These are phyloP conservation scores for Claviceps sp. DNA, from an alignment of 2,329 filamentous ascomycete genomes.

Conservation along the genomic window DNA sequence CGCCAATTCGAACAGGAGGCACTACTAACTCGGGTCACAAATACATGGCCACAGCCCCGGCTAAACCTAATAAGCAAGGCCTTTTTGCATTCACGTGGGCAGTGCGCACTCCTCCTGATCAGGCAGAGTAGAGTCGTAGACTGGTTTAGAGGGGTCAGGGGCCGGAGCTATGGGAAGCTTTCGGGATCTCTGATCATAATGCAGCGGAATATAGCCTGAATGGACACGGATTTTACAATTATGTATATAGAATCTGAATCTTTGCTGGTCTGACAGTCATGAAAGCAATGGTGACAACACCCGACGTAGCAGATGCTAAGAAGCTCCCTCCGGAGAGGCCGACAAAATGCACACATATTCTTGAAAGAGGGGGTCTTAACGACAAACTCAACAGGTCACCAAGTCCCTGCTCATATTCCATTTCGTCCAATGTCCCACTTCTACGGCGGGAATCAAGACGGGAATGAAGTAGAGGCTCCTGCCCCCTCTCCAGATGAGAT, in stretches of 20 bases:
- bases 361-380: neutral
- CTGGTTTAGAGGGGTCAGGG: neutral
- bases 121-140: neutral
- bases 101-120: neutral
- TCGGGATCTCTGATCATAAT: neutral
- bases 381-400: neutral
- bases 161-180: neutral
- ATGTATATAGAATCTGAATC: neutral
- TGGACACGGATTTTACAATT: neutral
- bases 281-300: neutral
- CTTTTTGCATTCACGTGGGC: constrained; percentile 3
- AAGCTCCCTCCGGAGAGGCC: neutral
- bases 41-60: neutral
- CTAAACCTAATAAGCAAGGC: constrained; percentile 1
- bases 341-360: neutral
- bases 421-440: neutral
- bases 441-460: neutral
- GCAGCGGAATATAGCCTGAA: too few species aligned
- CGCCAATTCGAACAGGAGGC: neutral
- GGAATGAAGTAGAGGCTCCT: too few species aligned
- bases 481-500: too few species aligned
- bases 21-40: neutral
- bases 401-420: too few species aligned
- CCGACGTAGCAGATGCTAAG: neutral
- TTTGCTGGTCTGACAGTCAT: neutral